A percentile compares a stretch with the other conserved stretches of the same genome.
These are phyloP conservation scores for Trichoderma virens DNA, from an alignment of 495 filamentous ascomycete genomes.

Conservation along the genomic window DNA sequence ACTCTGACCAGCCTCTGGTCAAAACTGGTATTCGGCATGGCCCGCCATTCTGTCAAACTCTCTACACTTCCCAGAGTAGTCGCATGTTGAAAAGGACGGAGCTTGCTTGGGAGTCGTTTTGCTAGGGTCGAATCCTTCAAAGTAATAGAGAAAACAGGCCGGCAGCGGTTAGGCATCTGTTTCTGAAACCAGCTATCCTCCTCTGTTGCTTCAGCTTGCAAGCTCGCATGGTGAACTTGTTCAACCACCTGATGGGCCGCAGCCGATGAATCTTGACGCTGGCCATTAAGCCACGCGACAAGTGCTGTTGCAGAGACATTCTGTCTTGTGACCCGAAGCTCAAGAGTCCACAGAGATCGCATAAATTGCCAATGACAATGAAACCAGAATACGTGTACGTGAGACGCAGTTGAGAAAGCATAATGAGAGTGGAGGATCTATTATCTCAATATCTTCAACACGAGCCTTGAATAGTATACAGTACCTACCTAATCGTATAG, in stretches of 20 bases:
- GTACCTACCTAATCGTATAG: no score
- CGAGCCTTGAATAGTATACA: no score
- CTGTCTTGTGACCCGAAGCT: conserved; percentile 70
- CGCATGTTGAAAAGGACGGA: conserved; percentile 84
- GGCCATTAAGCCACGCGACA: conserved; percentile 59
- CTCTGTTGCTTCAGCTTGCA: conserved; percentile 54
- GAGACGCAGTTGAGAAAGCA: conserved; percentile 45
- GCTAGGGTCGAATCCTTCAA: conserved; percentile 56
- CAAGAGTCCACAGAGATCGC: conserved; percentile 75
- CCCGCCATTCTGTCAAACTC: conserved; percentile 81
- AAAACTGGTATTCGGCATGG: conserved; percentile 70
- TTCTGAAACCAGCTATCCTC: conserved; percentile 61
- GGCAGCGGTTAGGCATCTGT: conserved; percentile 91
- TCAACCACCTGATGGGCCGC: conserved; percentile 44
- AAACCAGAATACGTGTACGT: conserved; percentile 83
- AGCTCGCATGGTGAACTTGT: conserved; percentile 63
- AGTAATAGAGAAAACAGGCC: conserved; percentile 74
- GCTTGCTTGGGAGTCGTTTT: conserved; percentile 60
- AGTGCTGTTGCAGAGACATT: conserved; percentile 57
- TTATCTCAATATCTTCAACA: no score
- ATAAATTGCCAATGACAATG: conserved; percentile 89
- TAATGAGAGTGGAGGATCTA: neutral
- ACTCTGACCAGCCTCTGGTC: conserved; percentile 70
- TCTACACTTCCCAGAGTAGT: conserved; percentile 91
- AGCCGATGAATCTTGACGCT: conserved; percentile 28